Conservation (phyloP, 2,329 filamentous ascomycete genomes). For the Diaporthe citrichinensis region DNA sequence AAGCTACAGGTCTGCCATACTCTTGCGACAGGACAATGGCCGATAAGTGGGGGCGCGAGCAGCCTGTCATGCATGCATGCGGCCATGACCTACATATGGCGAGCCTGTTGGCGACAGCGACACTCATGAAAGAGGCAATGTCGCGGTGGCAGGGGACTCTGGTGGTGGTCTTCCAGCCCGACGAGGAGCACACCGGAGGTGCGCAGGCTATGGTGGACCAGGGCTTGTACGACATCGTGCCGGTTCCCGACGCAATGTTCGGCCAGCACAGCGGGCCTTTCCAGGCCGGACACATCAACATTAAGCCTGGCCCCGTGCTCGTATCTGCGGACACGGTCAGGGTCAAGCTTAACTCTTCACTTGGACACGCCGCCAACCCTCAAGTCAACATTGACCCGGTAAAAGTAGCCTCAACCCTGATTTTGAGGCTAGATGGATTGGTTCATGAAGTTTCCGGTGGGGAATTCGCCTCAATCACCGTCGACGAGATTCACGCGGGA, state of each 20-base stretch:
- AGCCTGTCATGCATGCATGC: not conserved
- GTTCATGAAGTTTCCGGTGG: no score
- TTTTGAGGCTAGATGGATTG: no score
- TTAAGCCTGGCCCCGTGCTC: not conserved
- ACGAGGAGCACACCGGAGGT: not conserved
- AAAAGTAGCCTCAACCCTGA: no score
- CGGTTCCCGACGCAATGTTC: not conserved
- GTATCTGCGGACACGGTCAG: not conserved
- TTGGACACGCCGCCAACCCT: not conserved
- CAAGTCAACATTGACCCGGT: no score
- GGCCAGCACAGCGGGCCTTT: not conserved
- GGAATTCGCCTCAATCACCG: no score
- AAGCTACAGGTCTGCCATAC: not conserved
- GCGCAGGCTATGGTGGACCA: not conserved
- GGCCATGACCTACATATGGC: not conserved
- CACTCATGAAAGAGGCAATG: not conserved
- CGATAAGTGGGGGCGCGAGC: not conserved
- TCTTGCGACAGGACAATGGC: not conserved
- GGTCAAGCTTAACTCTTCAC: not conserved
- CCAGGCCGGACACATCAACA: not conserved
- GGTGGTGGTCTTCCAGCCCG: not conserved
- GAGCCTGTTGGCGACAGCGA: not conserved
- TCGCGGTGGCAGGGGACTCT: not conserved
- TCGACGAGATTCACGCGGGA: not conserved
- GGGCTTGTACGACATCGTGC: not conserved